phyloP scores from a whole-genome alignment of 306 rosid genomes.

The Casuarina glauca region DNA sequence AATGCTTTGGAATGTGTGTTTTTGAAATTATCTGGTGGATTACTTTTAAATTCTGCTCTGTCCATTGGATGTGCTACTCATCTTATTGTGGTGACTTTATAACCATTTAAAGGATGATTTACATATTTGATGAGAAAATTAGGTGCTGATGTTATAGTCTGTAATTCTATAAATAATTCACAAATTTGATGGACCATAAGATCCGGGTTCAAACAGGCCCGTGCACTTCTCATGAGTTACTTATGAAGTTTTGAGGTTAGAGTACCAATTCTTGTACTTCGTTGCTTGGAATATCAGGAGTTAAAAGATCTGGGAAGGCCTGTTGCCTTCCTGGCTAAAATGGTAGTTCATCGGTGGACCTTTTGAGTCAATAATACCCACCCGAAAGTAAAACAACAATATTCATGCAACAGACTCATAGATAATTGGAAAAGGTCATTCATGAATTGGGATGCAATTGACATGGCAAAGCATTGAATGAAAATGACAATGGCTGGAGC shows the following conservation, averaged over 20 bases:
- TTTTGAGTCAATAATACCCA: background rate
- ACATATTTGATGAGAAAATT: background rate
- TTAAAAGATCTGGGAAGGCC: conserved; percentile 72
- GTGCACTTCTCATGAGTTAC: conserved; percentile 28
- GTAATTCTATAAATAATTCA: background rate
- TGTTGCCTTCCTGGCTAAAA: conserved; percentile 91
- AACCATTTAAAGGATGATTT: background rate
- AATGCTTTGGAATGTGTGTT: background rate
- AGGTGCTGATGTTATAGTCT: background rate
- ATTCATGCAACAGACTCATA: background rate
- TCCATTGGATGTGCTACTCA: background rate
- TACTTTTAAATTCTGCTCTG: background rate
- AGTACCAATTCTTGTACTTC: conserved; percentile 65
- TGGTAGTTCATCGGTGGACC: conserved; percentile 33
- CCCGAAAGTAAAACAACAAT: background rate
- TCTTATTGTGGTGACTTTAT: background rate
- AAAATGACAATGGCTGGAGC: background rate
- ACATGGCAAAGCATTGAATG: background rate
- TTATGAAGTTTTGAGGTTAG: conserved; percentile 71
- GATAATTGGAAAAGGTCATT: background rate
- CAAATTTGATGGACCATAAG: conserved; percentile 8
- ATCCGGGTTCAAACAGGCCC: background rate
- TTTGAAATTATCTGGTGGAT: background rate
- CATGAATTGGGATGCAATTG: background rate
- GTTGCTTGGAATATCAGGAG: conserved; percentile 72